A percentile compares a stretch with the other conserved stretches of the same genome.
Conservation (phyloP, 305 asterid species). For the Fraxinus floribunda region DNA sequence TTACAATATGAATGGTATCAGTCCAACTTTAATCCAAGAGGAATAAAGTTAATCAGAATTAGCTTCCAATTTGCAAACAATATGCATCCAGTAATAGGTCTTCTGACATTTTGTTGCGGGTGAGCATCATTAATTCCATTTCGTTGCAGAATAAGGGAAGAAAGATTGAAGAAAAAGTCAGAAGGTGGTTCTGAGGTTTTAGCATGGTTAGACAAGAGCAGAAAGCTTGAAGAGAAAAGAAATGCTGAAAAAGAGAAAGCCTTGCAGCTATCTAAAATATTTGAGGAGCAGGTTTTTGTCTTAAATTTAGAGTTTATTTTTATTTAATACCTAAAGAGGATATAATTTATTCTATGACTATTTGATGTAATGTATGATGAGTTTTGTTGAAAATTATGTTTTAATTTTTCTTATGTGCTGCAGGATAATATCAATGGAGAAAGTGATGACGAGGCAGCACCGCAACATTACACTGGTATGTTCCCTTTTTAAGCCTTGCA, state of each 20-base stretch:
- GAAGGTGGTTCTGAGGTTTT: slow-evolving; percentile 75
- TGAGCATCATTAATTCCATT: background rate
- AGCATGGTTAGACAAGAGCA: slow-evolving; percentile 77
- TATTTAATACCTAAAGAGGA: slow-evolving; percentile 1
- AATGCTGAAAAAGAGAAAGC: slow-evolving; percentile 73
- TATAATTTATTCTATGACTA: slow-evolving; percentile 3
- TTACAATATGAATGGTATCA: background rate
- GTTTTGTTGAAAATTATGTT: slow-evolving; percentile 9
- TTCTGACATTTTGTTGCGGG: slow-evolving; percentile 1
- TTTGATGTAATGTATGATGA: slow-evolving; percentile 12
- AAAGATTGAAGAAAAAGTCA: slow-evolving; percentile 64
- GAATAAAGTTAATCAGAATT: background rate
- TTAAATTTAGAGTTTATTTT: slow-evolving; percentile 3
- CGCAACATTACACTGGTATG: slow-evolving; percentile 48
- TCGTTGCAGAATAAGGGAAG: slow-evolving; percentile 71
- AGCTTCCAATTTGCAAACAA: background rate
- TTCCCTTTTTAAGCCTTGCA: slow-evolving; percentile 13
- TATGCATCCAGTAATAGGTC: background rate
- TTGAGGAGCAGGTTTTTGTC: slow-evolving; percentile 84
- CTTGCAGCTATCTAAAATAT: slow-evolving; percentile 67
- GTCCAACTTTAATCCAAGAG: background rate
- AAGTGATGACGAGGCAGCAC: slow-evolving; percentile 66
- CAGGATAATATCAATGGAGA: slow-evolving; percentile 84
- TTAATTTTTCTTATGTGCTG: slow-evolving; percentile 23
- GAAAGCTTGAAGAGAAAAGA: slow-evolving; percentile 72